Evolutionary conservation across 305 asterid genomes (phyloP), one percentile per base, ranked within the genome.

Genomic region (Plantago coronopus): DNA sequence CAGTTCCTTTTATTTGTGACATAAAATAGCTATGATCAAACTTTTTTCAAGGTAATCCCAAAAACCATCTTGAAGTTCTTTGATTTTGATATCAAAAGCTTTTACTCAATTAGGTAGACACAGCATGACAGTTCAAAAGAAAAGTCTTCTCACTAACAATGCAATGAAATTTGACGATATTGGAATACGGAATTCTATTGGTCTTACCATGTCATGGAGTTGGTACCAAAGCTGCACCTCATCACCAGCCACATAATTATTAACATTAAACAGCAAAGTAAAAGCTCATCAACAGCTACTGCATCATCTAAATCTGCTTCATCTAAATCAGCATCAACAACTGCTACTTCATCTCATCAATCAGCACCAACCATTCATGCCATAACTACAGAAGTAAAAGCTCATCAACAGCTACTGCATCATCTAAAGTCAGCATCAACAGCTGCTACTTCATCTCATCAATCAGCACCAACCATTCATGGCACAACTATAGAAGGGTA

Each of bases 401-500:
- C 69, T 69, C 72, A 74, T 65, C 78, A 40, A 72, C 77, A 46
- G 43, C 43, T 38, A 62, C 69, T 56, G 56, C 66, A 34, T 50
- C 67, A 62, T 48, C 58, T 29, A 48, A 38, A 49, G 20, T 18
- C 67, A 62, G 49, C 67, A 77, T 64, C 78, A 74, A 81, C 80
- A 71, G 75, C 85, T 70, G 78, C 89, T 74, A 75, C 94, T 70
- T 79, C 93, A 73, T 69, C 85, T 74, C 73, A 70, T 70, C 84
- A 81, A 60, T 78, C 95, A 79, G 91, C 95, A 76, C 73, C 76
- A 70, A 75, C 81, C 67, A 84, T 71, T 77, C 94, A 71, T 66
- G 83, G 66, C 84, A 75, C 72, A 83, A 78, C 95, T 81, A 87
- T 74, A 79, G 75, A 80, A 87, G 85, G 82, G 82, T 80, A 81